Evolutionary conservation across 768 basidiomycete species (phyloP).

Genomic region (Daedaleopsis sinensis): DNA sequence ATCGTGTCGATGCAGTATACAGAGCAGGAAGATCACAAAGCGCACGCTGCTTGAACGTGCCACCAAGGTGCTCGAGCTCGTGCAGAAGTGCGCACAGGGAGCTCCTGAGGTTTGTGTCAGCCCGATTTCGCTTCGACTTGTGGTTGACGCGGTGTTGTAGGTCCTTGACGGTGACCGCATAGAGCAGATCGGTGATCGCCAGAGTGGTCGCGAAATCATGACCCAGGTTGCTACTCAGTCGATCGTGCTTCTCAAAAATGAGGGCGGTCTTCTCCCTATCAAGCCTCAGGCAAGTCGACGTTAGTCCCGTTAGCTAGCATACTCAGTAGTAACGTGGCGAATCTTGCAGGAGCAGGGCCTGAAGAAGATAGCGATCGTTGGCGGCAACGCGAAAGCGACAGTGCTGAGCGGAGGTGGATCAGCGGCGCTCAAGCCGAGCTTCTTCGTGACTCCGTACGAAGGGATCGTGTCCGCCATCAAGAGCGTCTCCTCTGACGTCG

Average conservation of each 20-base stretch:
- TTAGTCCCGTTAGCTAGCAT: background rate
- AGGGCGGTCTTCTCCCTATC: constrained; percentile 56
- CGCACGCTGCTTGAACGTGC: constrained; percentile 70
- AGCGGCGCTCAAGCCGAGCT: constrained; percentile 72
- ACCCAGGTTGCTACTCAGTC: constrained; percentile 67
- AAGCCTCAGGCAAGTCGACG: constrained; percentile 32
- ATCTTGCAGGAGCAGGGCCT: constrained; percentile 35
- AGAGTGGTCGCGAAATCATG: constrained; percentile 64
- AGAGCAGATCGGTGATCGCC: constrained; percentile 64
- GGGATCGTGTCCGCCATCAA: constrained; percentile 67
- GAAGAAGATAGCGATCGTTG: constrained; percentile 76
- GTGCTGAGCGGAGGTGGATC: constrained; percentile 74
- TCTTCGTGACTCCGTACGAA: constrained; percentile 76
- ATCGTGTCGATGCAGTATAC: constrained; percentile 34
- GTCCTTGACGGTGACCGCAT: constrained; percentile 71
- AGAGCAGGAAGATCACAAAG: constrained; percentile 64
- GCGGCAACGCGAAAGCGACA: constrained; percentile 66
- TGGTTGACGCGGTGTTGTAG: constrained; percentile 33
- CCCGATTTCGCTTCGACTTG: background rate
- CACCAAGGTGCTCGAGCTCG: constrained; percentile 63
- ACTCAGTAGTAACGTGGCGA: background rate
- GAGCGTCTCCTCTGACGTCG: constrained; percentile 41
- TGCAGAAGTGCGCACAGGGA: constrained; percentile 66
- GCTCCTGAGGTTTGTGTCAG: constrained; percentile 58
- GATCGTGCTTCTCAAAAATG: constrained; percentile 79